A percentile compares a stretch with the other conserved stretches of the same genome.
Conservation (phyloP, 169 alveolate species). For the Babesia divergens region DNA sequence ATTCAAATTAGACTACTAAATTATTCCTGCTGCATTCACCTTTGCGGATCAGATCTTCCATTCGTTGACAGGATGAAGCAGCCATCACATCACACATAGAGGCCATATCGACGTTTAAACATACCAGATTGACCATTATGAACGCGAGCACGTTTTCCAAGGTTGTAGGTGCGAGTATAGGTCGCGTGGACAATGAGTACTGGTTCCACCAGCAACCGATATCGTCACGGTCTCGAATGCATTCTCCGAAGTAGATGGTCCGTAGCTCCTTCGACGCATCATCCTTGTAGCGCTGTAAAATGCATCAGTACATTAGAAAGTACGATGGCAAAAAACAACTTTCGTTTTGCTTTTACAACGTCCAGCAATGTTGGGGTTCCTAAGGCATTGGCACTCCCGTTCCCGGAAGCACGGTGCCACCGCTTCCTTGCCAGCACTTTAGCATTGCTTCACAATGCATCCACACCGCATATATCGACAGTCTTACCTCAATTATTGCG, state of each 20-base stretch:
- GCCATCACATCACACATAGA: background rate
- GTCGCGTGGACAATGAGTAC: conserved; percentile 87
- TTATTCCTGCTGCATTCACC: too few relatives aligned
- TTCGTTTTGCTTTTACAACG: too few relatives aligned
- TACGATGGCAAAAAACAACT: too few relatives aligned
- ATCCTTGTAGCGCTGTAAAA: background rate
- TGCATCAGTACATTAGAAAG: too few relatives aligned
- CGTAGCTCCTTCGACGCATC: conserved; percentile 1
- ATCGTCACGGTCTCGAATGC: conserved; percentile 26
- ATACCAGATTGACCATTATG: conserved; percentile 89
- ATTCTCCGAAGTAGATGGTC: conserved; percentile 40
- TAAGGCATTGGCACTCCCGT: too few relatives aligned
- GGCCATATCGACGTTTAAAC: conserved; percentile 11
- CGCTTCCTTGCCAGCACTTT: too few relatives aligned
- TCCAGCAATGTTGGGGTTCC: too few relatives aligned
- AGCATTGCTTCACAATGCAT: too few relatives aligned
- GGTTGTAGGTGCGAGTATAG: conserved; percentile 97
- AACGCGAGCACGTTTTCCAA: conserved; percentile 94
- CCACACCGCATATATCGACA: too few relatives aligned
- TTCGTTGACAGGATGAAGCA: background rate
- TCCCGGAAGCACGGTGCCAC: too few relatives aligned
- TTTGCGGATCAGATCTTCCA: too few relatives aligned
- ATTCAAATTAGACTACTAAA: too few relatives aligned
- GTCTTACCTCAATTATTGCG: conserved; percentile 50
- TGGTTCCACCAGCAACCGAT: conserved; percentile 79